phyloP scores from a whole-genome alignment of 177 flowering plant species.

The Viscum album region DNA sequence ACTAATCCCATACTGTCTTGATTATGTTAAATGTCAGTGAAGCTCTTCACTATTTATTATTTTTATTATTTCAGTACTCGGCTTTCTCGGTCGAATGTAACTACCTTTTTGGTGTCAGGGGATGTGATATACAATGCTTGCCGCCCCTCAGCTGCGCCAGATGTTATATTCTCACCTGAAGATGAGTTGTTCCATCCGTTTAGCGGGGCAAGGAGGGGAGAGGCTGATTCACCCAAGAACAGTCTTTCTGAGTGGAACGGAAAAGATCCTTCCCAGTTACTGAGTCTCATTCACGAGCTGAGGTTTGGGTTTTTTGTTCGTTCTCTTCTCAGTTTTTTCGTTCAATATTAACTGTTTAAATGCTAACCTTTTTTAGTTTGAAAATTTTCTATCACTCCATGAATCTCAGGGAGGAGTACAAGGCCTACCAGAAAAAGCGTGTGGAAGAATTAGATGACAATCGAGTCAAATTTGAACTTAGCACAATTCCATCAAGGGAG shows the following conservation, averaged over 20 bases:
- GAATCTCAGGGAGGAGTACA: slow-evolving; percentile 46
- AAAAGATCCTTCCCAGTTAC: slow-evolving; percentile 54
- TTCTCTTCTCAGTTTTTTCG: background rate
- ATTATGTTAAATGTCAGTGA: slow-evolving; percentile 55
- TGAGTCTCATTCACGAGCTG: slow-evolving; percentile 52
- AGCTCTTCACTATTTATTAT: background rate
- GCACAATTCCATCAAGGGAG: slow-evolving; percentile 68
- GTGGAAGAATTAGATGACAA: slow-evolving; percentile 80
- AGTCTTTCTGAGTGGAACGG: slow-evolving; percentile 56
- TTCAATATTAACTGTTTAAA: too few relatives aligned
- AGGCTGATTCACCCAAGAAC: slow-evolving; percentile 24
- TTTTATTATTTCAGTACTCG: background rate
- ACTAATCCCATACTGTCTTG: slow-evolving; percentile 69
- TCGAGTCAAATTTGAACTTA: slow-evolving; percentile 72
- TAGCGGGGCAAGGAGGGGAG: slow-evolving; percentile 20
- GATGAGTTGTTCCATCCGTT: slow-evolving; percentile 61
- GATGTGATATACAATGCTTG: slow-evolving; percentile 70
- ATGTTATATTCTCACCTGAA: slow-evolving; percentile 67
- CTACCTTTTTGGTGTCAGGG: slow-evolving; percentile 31
- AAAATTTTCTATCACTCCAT: background rate
- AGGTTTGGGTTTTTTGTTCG: slow-evolving; percentile 31
- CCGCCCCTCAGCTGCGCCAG: slow-evolving; percentile 64
- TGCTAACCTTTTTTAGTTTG: background rate
- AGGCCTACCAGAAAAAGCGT: slow-evolving; percentile 50
- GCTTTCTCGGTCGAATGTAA: background rate